Evolutionary conservation across 2,329 filamentous ascomycete species (phyloP), one percentile per base, ranked within the genome.

Genomic region (Bipolaris cookei): DNA sequence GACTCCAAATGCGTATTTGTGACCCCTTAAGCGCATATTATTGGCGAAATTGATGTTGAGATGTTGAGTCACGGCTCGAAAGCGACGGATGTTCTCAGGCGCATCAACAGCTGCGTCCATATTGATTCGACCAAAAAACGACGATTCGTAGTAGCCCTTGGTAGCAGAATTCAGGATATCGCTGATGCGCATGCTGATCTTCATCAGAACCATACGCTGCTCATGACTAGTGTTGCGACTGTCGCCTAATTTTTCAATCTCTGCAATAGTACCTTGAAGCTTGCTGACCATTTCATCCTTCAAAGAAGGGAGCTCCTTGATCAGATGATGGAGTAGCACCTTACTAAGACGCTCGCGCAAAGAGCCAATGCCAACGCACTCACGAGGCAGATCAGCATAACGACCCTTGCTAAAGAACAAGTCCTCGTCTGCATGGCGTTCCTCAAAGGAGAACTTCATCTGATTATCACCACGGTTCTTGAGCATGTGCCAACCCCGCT

Each of bases 1-100:
- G 4, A 47, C 39, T 10, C 6, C 64, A 43, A 82, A 76, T 1
- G 67, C 50, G 20, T 72, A 76, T 14, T 68, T 74, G 49, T 82
- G 78, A 0, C 85, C 84, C 0, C 66, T 55, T 0, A 63, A 42
- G 0, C 67, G 64, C 71, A 87, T 82, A 1, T 73, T 52, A 0
- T 76, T 59, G 0, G 80, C 74, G 59, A 88, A 88, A 0, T 76
- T 69, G 0, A 71, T 53, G 44, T 83, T 81, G 1, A 80, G 68
- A 34, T 83, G 79, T 51, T 87, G 84, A 1, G 86, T 74, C 0
- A 83, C 76, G 0, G 85, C 84, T 0, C 85, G 79, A 3, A 89
- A 74, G 0, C 84, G 79, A 34, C 76, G 80, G 37, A 69, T 62
- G 48, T 76, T 69, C n/a, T 67, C 55, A 16, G 18, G n/a, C 5